Evolutionary conservation across 768 basidiomycete species (phyloP).

Genomic region (Leucocoprinus leucothites): DNA sequence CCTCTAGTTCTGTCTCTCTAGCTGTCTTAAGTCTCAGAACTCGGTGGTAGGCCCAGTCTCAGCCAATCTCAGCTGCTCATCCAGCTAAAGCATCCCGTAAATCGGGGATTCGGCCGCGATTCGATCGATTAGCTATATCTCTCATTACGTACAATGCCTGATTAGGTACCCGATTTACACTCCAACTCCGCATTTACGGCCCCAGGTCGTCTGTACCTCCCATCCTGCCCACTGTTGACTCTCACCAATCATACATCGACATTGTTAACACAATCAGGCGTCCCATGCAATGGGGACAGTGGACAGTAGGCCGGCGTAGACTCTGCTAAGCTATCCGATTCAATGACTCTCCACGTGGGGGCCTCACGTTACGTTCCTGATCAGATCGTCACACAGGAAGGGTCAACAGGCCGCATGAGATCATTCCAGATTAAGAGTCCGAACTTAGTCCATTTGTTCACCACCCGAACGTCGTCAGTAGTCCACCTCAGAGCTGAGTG

Average conservation of each 20-base stretch:
- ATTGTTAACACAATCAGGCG: not conserved
- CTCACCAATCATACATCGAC: not conserved
- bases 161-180: constrained; percentile 15
- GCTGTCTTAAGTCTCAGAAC: no score
- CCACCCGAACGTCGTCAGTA: not conserved
- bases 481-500: not conserved
- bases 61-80: not conserved
- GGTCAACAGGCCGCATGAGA: constrained; percentile 4
- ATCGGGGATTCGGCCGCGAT: constrained; percentile 8
- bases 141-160: constrained; percentile 11
- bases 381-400: constrained; percentile 13
- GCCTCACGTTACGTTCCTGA: constrained; percentile 14
- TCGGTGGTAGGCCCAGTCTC: not conserved
- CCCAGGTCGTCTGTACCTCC: not conserved
- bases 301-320: no score
- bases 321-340: not conserved
- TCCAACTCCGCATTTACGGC: constrained; percentile 3
- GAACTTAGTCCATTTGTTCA: constrained; percentile 1
- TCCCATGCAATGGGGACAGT: not conserved
- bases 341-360: constrained; percentile 7
- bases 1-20: not conserved
- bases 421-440: constrained; percentile 12
- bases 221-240: not conserved
- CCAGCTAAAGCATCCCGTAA: not conserved
- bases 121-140: constrained; percentile 11